Evolutionary conservation across 805 yeast species (phyloP).

Genomic region (Nakazawaea ishiwadae): DNA sequence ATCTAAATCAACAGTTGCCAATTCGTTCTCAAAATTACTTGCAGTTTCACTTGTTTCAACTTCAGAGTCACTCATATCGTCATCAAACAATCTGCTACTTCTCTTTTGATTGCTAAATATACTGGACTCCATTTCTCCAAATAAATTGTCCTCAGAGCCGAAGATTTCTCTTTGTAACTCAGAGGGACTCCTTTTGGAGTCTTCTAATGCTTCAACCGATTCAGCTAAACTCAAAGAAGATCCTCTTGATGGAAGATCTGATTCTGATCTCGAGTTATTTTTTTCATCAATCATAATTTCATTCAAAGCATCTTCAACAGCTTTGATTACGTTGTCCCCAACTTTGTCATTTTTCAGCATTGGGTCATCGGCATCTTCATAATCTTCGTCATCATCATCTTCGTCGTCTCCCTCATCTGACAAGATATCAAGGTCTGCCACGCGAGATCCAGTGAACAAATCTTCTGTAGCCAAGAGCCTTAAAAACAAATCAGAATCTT

Average conservation of each 20-base stretch:
- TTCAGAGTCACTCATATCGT: conserved; percentile 22
- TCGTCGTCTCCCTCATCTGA: conserved; percentile 1
- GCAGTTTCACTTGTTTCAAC: conserved; percentile 20
- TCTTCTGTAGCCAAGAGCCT: conserved; percentile 43
- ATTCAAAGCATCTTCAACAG: conserved; percentile 64
- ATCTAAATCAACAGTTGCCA: conserved; percentile 11
- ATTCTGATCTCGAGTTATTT: background rate
- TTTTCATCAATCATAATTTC: conserved; percentile 42
- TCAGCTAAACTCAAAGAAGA: conserved; percentile 7
- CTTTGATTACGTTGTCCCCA: conserved; percentile 45
- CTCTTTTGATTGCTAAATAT: conserved; percentile 16
- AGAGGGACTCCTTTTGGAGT: conserved; percentile 9
- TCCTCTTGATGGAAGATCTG: background rate
- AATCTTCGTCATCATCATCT: too few relatives aligned
- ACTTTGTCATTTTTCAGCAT: conserved; percentile 28
- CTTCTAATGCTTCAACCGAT: background rate
- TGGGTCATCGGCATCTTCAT: too few relatives aligned
- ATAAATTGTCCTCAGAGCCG: conserved; percentile 31
- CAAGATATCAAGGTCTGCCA: background rate
- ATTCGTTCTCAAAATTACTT: conserved; percentile 1
- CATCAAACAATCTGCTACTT: conserved; percentile 30
- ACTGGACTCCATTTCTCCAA: conserved; percentile 23
- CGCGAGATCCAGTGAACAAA: conserved; percentile 6
- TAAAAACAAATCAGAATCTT: conserved; percentile 50
- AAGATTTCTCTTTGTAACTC: conserved; percentile 28